A percentile compares a stretch with the other conserved stretches of the same genome.
Conservation (phyloP, 345 rosid genomes). For the Populus ilicifolia region DNA sequence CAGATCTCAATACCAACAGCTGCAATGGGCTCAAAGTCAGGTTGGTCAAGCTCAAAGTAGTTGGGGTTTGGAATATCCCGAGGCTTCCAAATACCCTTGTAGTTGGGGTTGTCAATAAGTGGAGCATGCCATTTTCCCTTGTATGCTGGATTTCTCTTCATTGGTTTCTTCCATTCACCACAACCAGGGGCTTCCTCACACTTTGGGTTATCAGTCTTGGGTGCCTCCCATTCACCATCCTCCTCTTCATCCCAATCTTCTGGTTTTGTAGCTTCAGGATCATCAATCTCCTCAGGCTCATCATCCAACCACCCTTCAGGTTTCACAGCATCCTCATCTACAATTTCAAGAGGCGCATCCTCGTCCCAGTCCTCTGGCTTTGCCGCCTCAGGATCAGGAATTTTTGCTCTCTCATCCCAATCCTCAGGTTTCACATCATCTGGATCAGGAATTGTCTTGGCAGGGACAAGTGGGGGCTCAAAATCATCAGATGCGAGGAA, state of each 20-base stretch:
- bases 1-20: constrained; percentile 86
- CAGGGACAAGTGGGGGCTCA: constrained; percentile 73
- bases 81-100: constrained; percentile 89
- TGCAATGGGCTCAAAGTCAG: constrained; percentile 73
- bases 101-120: constrained; percentile 73
- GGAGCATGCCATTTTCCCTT: constrained; percentile 86
- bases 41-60: constrained; percentile 69
- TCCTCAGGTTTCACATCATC: constrained; percentile 87
- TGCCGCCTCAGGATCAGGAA: constrained; percentile 64
- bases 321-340: constrained; percentile 75
- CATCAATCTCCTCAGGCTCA: constrained; percentile 85
- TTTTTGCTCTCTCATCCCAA: constrained; percentile 81
- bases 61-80: constrained; percentile 70
- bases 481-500: constrained; percentile 70
- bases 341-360: constrained; percentile 87
- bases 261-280: constrained; percentile 82
- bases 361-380: constrained; percentile 95
- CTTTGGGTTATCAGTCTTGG: constrained; percentile 75
- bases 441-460: constrained; percentile 82
- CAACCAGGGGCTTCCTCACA: constrained; percentile 78
- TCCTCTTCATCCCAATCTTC: constrained; percentile 96
- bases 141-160: constrained; percentile 76
- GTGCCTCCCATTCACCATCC: constrained; percentile 92
- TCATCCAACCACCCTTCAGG: constrained; percentile 92
- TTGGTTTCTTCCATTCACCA: constrained; percentile 86